Evolutionary conservation across 1,284 basidiomycete species (phyloP), one percentile per base, ranked within the genome.

Genomic region (Wolfiporia cocos): DNA sequence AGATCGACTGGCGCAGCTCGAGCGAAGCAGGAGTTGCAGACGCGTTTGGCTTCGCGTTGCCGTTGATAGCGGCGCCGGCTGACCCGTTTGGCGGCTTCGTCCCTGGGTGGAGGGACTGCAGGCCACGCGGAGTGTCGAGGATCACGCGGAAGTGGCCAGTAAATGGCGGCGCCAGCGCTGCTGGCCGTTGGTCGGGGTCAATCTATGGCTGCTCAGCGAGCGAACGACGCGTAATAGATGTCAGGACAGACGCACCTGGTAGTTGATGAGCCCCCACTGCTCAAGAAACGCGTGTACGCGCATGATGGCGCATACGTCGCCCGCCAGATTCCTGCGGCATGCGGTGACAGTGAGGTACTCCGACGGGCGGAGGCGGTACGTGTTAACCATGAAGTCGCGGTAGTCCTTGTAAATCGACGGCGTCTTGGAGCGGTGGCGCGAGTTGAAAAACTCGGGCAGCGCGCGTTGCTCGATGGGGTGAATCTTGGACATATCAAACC

Each of bases 351-450:
- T 99, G 44, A 99, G 76, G 59, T 99, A 99, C 64, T 99, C 95
- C 32, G 80, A 80, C 1, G 95, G 96, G 50, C 96, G 81, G 37
- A 99, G 74, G 33, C 95, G 77, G 67, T 98, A 99, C 3, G 95
- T 95, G 70, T 99, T 97, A 65, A 99, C 82, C 92, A 99, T 99
- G 57, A 99, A 99, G 73, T 99, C 95, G 49, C 95, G 83, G 62
- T 99, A 99, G 64, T 98, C 95, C 66, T 98, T 99, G 76, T 99
- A 99, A 52, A 98, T 92, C 22, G 88, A 78, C 0, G 95, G 95
- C 0, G 94, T 97, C 70, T 99, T 99, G 51, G 86, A 89, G 53
- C 95, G 70, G 64, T 96, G 95, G 49, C 92, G 77, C 44, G 89
- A 91, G 63, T 94, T 95, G 78, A 99, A 99, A 75, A 98, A 99